A percentile compares a stretch with the other conserved stretches of the same genome.
These are phyloP conservation scores for Hypoxylon sp. DNA, from an alignment of 2,329 filamentous ascomycete genomes.

Conservation along the genomic window DNA sequence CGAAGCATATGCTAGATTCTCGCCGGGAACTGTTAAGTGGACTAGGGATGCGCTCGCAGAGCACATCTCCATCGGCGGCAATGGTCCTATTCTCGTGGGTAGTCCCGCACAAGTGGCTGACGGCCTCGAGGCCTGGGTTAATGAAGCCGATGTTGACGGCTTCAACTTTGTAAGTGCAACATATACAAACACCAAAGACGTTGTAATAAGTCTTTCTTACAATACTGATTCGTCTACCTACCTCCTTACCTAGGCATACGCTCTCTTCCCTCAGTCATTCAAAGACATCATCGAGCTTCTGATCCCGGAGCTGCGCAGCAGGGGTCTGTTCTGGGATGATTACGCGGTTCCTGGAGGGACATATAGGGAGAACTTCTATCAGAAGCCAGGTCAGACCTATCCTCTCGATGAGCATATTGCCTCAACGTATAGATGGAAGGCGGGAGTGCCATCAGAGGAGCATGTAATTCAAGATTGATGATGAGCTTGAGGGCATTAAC, in stretches of 20 bases:
- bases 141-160: conserved; percentile 75
- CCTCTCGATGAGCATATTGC: conserved; percentile 63
- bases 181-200: no score
- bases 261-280: conserved; percentile 72
- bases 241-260: conserved; percentile 68
- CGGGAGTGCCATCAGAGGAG: conserved; percentile 43
- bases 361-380: conserved; percentile 68
- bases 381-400: conserved; percentile 57
- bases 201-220: no score
- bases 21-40: conserved; percentile 71
- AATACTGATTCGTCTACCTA: conserved; percentile 4
- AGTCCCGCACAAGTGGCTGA: conserved; percentile 72
- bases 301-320: conserved; percentile 67
- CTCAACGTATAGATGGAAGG: conserved; percentile 56
- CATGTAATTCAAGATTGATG: conserved; percentile 44
- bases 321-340: conserved; percentile 66
- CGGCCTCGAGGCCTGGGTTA: conserved; percentile 71
- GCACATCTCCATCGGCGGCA: conserved; percentile 72
- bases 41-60: conserved; percentile 75
- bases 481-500: no score
- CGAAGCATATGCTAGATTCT: conserved; percentile 63
- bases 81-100: conserved; percentile 71
- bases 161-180: conserved; percentile 71
- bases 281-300: conserved; percentile 72
- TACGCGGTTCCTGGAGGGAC: conserved; percentile 65